Evolutionary conservation across 2,329 filamentous ascomycete genomes (phyloP), one percentile per base, ranked within the genome.

Genomic region (Stagonosporopsis chrysanthemi): DNA sequence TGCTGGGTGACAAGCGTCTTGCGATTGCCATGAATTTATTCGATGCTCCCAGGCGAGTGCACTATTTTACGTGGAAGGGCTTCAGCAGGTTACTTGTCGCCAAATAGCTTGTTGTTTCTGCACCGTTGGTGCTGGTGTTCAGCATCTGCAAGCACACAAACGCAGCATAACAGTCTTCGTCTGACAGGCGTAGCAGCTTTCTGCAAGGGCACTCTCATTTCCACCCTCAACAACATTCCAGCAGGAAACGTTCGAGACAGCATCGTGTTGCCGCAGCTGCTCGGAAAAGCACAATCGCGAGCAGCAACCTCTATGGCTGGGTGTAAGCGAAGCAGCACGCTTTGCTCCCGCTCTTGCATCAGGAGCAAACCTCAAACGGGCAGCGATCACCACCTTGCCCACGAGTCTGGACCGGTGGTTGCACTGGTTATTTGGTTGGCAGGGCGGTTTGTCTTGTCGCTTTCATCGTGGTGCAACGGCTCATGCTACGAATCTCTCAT

Each of bases 391-490:
- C 63, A 45, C 14, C 12, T 38, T 28, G 49, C 51, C 60, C 23
- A 53, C 45, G 49, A 47, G 54, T 35, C 54, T 57, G 39, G 54
- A 49, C 43, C 44, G 39, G 26, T 33, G 31, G 43, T 52, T 49
- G 33, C 43, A 36, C 39, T 43, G 31, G 44, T 11, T 6, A 23
- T 57, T 6, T 48, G 43, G 43, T 35, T 39, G 47, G 38, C 38
- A 57, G 42, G 42, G 39, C 48, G 43, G 24, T 36, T 22, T 42
- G 33, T 33, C 39, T 40, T 44, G 43, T 57, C 48, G 23, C n/a
- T 49, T 41, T 48, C 38, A 40, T 52, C 43, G 48, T 62, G 45
- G 58, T 67, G 65, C 57, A 63, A 61, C 66, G 40, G 40, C 44
- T 36, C 39, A 38, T 54, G 53, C 45, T 58, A 38, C 45, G 46